phyloP scores from a whole-genome alignment of 345 rosid genomes.

The Erodium maritimum region DNA sequence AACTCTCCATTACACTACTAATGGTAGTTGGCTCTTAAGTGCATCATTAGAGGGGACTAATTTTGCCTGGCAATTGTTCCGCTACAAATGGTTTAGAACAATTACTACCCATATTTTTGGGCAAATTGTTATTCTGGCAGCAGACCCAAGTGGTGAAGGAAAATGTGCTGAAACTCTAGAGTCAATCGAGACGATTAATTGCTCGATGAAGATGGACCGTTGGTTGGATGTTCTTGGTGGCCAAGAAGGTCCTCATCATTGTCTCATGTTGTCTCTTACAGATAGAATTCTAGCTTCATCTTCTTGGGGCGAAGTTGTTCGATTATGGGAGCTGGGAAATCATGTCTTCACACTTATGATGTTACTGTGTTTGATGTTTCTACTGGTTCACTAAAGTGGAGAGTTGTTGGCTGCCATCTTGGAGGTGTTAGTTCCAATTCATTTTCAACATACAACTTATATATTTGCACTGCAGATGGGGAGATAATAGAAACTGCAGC shows the following conservation, averaged over 20 bases:
- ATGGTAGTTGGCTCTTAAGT: constrained; percentile 73
- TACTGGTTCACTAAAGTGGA: too few relatives aligned
- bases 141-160: constrained; percentile 88
- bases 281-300: constrained; percentile 79
- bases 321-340: constrained; percentile 80
- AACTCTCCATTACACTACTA: constrained; percentile 94
- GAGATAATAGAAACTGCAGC: too few relatives aligned
- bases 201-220: constrained; percentile 88
- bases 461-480: too few relatives aligned
- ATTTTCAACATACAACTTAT: too few relatives aligned
- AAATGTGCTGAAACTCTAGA: constrained; percentile 95
- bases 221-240: constrained; percentile 84
- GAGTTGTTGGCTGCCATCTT: too few relatives aligned
- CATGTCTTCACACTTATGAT: constrained; percentile 80
- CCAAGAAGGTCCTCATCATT: constrained; percentile 98
- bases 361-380: too few relatives aligned
- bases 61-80: constrained; percentile 95
- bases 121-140: constrained; percentile 90
- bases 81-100: constrained; percentile 86
- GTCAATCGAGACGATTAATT: constrained; percentile 49
- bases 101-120: constrained; percentile 82
- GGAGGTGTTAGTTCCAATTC: too few relatives aligned
- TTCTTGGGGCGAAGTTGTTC: constrained; percentile 91
- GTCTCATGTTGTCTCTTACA: constrained; percentile 74
- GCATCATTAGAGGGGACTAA: constrained; percentile 96